These are phyloP conservation scores for Phytophthora rubi DNA, from an alignment of 352 stramenopile species.

Conservation along the genomic window DNA sequence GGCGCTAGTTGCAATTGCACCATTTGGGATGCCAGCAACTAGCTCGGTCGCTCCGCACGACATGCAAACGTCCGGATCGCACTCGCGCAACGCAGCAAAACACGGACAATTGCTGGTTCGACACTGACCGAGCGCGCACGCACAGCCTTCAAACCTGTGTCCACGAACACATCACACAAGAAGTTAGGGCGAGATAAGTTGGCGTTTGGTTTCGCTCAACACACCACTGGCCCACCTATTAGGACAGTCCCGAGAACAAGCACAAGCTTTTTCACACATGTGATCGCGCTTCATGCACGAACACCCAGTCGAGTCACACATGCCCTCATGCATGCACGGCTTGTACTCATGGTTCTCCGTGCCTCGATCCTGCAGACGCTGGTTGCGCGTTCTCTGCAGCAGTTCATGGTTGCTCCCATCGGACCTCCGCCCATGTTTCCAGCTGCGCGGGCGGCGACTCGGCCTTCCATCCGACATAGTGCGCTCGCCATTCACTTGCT, in stretches of 20 bases:
- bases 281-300: slow-evolving; percentile 66
- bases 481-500: slow-evolving; percentile 26
- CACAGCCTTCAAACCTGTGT: slow-evolving; percentile 57
- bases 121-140: slow-evolving; percentile 49
- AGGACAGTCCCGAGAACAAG: slow-evolving; percentile 46
- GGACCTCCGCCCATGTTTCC: slow-evolving; percentile 42
- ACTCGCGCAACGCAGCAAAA: slow-evolving; percentile 62
- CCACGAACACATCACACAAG: not conserved
- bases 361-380: slow-evolving; percentile 64
- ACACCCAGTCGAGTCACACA: slow-evolving; percentile 59
- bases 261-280: slow-evolving; percentile 53
- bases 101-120: slow-evolving; percentile 53
- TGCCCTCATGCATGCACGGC: slow-evolving; percentile 74
- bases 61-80: slow-evolving; percentile 59
- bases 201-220: too few relatives aligned
- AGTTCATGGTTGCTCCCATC: slow-evolving; percentile 61
- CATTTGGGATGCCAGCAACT: slow-evolving; percentile 29
- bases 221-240: slow-evolving; percentile 36
- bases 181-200: not conserved
- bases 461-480: slow-evolving; percentile 5
- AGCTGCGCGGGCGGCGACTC: slow-evolving; percentile 36
- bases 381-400: slow-evolving; percentile 65
- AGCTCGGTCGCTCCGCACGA: slow-evolving; percentile 53
- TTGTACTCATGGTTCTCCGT: slow-evolving; percentile 71
- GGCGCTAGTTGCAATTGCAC: too few relatives aligned